Evolutionary conservation across 805 yeast species (phyloP).

Genomic region (Candida adriatica): DNA sequence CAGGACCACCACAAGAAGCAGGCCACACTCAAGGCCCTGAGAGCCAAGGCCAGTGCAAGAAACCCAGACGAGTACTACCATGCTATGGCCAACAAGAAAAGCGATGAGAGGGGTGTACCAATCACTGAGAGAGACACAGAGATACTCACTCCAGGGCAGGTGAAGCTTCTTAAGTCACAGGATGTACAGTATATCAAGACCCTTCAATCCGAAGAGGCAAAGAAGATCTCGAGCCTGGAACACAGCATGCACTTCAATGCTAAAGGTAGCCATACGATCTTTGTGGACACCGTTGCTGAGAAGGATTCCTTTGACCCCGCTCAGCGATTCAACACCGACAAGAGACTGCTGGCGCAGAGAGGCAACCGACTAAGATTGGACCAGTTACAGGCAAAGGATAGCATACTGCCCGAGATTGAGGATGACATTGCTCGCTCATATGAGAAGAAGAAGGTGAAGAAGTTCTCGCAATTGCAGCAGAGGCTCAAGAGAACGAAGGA

Average conservation of each 20-base stretch:
- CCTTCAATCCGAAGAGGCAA: constrained; percentile 59
- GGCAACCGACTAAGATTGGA: constrained; percentile 64
- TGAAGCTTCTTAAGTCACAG: constrained; percentile 80
- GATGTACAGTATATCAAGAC: constrained; percentile 83
- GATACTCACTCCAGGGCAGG: constrained; percentile 62
- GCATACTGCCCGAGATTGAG: constrained; percentile 22
- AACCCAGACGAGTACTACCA: constrained; percentile 97
- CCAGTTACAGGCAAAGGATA: constrained; percentile 44
- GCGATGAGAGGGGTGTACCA: constrained; percentile 66
- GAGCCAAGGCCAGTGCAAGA: constrained; percentile 61
- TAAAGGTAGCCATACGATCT: constrained; percentile 77
- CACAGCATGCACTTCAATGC: constrained; percentile 43
- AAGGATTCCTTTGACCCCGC: constrained; percentile 58
- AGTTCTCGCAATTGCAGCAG: constrained; percentile 50
- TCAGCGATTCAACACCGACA: constrained; percentile 63
- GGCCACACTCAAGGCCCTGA: constrained; percentile 57
- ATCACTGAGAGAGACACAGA: constrained; percentile 60
- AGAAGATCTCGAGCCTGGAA: constrained; percentile 48
- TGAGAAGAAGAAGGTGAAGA: constrained; percentile 52
- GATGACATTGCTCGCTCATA: constrained; percentile 32
- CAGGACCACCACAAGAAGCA: constrained; percentile 54
- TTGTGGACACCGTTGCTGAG: constrained; percentile 59
- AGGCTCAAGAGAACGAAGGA: constrained; percentile 66
- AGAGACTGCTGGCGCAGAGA: constrained; percentile 48
- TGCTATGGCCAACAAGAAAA: constrained; percentile 70